These are phyloP conservation scores for Salix dunnii DNA, from an alignment of 345 rosid genomes.

Conservation along the genomic window DNA sequence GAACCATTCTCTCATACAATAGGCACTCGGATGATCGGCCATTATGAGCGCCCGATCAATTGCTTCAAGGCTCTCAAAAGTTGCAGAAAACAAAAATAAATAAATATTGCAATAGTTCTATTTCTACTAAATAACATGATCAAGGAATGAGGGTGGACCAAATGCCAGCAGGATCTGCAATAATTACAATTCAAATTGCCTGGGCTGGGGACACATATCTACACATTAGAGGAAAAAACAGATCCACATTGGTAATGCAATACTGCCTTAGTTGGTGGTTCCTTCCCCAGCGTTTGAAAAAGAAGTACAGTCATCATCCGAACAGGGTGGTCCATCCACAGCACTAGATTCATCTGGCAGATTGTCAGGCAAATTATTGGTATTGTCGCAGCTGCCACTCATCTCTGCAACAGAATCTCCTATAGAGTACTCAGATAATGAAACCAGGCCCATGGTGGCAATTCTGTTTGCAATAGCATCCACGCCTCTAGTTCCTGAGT, in stretches of 20 bases:
- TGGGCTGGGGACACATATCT: constrained; percentile 22
- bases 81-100: not conserved
- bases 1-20: not conserved
- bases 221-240: constrained; percentile 15
- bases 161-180: constrained; percentile 11
- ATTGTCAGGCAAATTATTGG: not conserved
- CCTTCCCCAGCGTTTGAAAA: constrained; percentile 12
- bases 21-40: not conserved
- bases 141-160: not conserved
- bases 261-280: not conserved
- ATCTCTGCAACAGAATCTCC: constrained; percentile 5
- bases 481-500: constrained; percentile 48
- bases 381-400: constrained; percentile 2
- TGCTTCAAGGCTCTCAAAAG: not conserved
- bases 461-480: constrained; percentile 35
- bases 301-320: constrained; percentile 2
- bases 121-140: not conserved
- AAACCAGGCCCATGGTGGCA: constrained; percentile 42
- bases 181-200: constrained; percentile 38
- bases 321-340: constrained; percentile 27
- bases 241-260: constrained; percentile 8
- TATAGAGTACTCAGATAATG: constrained; percentile 30
- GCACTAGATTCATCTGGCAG: constrained; percentile 15
- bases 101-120: not conserved
- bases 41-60: not conserved